These are phyloP conservation scores for Hortaea werneckii DNA, from an alignment of 2,329 filamentous ascomycete species.

Conservation along the genomic window DNA sequence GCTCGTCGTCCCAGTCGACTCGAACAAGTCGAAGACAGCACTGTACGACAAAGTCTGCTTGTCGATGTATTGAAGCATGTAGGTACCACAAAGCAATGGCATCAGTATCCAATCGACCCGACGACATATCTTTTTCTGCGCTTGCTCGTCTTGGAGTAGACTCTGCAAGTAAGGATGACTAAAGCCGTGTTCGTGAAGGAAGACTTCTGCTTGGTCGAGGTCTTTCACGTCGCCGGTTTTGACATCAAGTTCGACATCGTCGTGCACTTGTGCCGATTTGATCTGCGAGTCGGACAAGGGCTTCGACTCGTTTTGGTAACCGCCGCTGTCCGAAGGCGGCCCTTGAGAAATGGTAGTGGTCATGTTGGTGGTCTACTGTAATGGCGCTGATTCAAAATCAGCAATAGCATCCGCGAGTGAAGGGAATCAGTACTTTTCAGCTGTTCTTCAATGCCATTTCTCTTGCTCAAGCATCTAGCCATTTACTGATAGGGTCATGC, in stretches of 20 bases:
- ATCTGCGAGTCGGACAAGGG: neutral
- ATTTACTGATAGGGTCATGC: too few relatives aligned
- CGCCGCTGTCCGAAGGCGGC: too few relatives aligned
- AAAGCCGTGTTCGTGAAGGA: slow-evolving; percentile 40
- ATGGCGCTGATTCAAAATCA: too few relatives aligned
- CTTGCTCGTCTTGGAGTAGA: slow-evolving; percentile 34
- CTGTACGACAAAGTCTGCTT: slow-evolving; percentile 46
- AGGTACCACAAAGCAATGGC: slow-evolving; percentile 43
- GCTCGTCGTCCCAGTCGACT: slow-evolving; percentile 36
- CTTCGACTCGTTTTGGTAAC: neutral
- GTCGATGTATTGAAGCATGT: slow-evolving; percentile 32
- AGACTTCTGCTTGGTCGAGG: slow-evolving; percentile 41
- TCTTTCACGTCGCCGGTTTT: slow-evolving; percentile 26
- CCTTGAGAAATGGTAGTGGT: too few relatives aligned
- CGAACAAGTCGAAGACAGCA: slow-evolving; percentile 47
- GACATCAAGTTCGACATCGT: slow-evolving; percentile 5
- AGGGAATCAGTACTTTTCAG: too few relatives aligned
- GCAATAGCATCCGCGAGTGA: too few relatives aligned
- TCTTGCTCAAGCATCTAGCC: too few relatives aligned
- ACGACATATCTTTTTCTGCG: slow-evolving; percentile 16
- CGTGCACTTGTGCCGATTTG: neutral
- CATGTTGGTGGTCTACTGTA: too few relatives aligned
- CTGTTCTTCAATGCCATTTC: too few relatives aligned
- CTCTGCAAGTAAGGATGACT: slow-evolving; percentile 33
- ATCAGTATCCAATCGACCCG: slow-evolving; percentile 38